Base-by-base conservation (phyloP, 1,284 basidiomycete genomes). In the Peniophora sp. region DNA sequence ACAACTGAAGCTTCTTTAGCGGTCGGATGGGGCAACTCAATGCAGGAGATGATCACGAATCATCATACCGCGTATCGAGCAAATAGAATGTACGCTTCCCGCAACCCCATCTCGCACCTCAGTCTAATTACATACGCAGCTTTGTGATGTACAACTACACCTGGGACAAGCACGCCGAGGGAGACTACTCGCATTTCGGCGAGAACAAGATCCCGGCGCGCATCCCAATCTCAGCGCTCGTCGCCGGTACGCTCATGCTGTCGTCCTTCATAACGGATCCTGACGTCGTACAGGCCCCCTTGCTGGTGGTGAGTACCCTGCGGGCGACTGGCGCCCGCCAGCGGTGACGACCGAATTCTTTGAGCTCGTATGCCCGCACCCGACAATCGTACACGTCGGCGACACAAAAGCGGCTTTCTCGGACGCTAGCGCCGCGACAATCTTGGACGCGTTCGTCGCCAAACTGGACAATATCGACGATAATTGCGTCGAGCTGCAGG, bases 61-160 rank as follows among this genome's bases (percentile, higher is more conserved):
- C 67, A 77, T 0, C 67, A 77, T 47, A 60, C 82, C 1, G 75
- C 80, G 0, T 68, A 73, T 47, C 60, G 65, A 17, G 61, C 75
- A 0, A 67, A 69, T 23, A 61, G 78, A 55, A 64, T 73, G 74
- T 80, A 58, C 51, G 77, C 25, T 49, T 50, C 38, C 23, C 23
- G 8, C 9, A 6, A 45, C 23, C 8, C 11, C 16, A 64, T n/a
- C 2, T 8, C 9, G 38, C 19, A 41, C 19, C 6, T 23, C 5
- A 48, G 17, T 50, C 38, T 45, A 9, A 8, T 9, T 45, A 19
- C 22, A 16, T 8, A 22, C 38, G 38, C 19, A 6, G 39, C 17
- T 83, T 74, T 52, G 82, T 85, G 1, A 83, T 84, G 52, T 75
- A 83, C 50, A 81, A 85, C 59, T 84, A 83, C 53, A 74, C 73